Base-by-base conservation (phyloP, 306 rosid species). In the Coriaria nepalensis region DNA sequence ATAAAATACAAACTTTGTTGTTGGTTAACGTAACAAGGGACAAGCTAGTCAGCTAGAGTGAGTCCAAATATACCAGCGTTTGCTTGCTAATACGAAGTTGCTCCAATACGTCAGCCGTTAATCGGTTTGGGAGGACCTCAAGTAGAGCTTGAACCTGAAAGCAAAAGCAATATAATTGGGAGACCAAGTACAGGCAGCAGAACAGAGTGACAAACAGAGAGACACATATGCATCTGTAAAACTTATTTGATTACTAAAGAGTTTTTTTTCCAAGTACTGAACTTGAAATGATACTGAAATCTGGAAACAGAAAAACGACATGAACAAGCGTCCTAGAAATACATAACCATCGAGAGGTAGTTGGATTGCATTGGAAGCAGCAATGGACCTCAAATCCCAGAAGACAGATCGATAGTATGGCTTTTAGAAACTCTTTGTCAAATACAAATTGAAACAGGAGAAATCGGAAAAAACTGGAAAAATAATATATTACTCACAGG, bases 81-180 rank as follows among this genome's bases (percentile, higher is more conserved):
- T 92, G 98, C 77, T 92, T 92, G 94, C 98, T 92, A 49, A 66
- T 82, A 35, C 98, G 96, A 69, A 92, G 98, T 71, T 82, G 78
- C 75, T 86, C 98, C 82, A 92, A 71, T 73, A 73, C 56, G 36
- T 82, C 85, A 33, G 88, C 98, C 36, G 94, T 86, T 64, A 92
- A 64, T 52, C 78, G 75, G 72, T 79, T 92, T 5, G 98, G 98
- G 64, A 92, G 69, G 35, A 83, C 96, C 48, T 78, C 86, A 42
- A 92, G 86, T 39, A 92, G 75, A 32, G 78, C 83, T 75, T 68
- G 78, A 58, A 92, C 96, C 98, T 92, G 72, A 53, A 60, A 48
- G 47, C 57, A 42, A 49, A 59, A 45, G 11, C 35, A 49, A 20
- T 55, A 8, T 8, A 12, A 13, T 20, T 20, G 29, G 29, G 29